These are phyloP conservation scores for Pseudocercospora fuligena DNA, from an alignment of 2,329 filamentous ascomycete species.

Conservation along the genomic window DNA sequence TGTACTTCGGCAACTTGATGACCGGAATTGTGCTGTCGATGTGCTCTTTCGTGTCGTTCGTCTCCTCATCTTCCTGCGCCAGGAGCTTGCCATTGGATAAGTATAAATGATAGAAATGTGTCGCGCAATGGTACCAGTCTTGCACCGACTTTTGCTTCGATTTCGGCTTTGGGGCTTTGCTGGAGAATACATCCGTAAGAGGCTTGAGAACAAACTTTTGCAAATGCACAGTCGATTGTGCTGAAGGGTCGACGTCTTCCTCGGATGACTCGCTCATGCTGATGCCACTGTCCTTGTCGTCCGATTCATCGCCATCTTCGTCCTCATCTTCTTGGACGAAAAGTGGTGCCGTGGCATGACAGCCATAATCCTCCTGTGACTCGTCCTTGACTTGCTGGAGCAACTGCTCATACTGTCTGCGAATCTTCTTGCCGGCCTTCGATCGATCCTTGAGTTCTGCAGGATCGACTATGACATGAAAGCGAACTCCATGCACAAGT, in stretches of 20 bases:
- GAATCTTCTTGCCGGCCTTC: slow-evolving; percentile 27
- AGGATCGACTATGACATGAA: slow-evolving; percentile 41
- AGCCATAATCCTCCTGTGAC: slow-evolving; percentile 18
- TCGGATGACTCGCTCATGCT: slow-evolving; percentile 29
- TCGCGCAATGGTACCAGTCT: slow-evolving; percentile 40
- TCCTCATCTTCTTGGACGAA: slow-evolving; percentile 30
- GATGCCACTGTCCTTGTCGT: slow-evolving; percentile 37
- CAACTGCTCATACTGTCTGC: slow-evolving; percentile 33
- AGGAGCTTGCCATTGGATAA: slow-evolving; percentile 32
- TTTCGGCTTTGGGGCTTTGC: slow-evolving; percentile 12
- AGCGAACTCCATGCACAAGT: slow-evolving; percentile 37
- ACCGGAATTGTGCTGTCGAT: slow-evolving; percentile 35
- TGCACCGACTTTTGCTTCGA: slow-evolving; percentile 30
- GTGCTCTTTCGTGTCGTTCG: slow-evolving; percentile 24
- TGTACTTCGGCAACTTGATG: slow-evolving; percentile 43
- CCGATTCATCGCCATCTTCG: slow-evolving; percentile 24
- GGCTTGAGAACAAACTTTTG: slow-evolving; percentile 41
- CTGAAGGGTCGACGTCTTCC: slow-evolving; percentile 28
- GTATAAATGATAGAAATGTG: slow-evolving; percentile 38
- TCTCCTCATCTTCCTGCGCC: slow-evolving; percentile 33
- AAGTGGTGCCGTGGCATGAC: slow-evolving; percentile 23
- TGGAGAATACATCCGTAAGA: slow-evolving; percentile 25
- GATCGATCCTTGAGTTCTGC: slow-evolving; percentile 30
- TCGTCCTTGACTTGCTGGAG: slow-evolving; percentile 31
- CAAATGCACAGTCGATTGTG: slow-evolving; percentile 28